Evolutionary conservation across 176 grass and related monocot species (phyloP).

Genomic region (Rhynchospora breviuscula): DNA sequence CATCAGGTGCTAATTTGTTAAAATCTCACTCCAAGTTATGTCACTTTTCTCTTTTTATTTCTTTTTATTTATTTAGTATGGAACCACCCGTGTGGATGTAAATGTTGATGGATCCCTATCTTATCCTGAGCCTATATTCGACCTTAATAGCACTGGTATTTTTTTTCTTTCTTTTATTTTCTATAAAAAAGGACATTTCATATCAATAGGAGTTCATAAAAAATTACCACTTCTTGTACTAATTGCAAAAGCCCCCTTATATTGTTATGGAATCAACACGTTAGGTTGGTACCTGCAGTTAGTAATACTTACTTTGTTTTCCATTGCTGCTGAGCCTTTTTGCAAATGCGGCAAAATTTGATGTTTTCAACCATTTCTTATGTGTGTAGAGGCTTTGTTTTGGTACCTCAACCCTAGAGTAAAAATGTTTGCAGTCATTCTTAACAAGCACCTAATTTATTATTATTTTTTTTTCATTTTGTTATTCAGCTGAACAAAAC

Average conservation of each 20-base stretch:
- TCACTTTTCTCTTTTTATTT: constrained; percentile 15
- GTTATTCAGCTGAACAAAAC: constrained; percentile 39
- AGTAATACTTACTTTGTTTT: background rate
- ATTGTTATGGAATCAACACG: background rate
- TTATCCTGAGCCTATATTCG: constrained; percentile 50
- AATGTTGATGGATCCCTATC: constrained; percentile 62
- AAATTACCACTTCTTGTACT: background rate
- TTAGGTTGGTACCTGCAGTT: background rate
- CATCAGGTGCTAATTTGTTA: background rate
- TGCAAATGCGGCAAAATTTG: constrained; percentile 14
- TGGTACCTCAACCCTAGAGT: no score
- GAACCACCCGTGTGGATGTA: constrained; percentile 60
- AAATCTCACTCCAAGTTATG: constrained; percentile 7
- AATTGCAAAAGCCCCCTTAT: background rate
- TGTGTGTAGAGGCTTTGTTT: background rate
- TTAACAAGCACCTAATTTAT: constrained; percentile 10
- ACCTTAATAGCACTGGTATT: constrained; percentile 44
- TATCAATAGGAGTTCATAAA: background rate
- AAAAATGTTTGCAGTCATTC: background rate
- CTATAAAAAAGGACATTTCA: background rate
- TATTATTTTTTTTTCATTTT: background rate
- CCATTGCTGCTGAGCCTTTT: background rate
- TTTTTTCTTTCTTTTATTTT: background rate
- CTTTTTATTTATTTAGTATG: constrained; percentile 50
- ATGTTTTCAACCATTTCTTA: constrained; percentile 11